phyloP scores from a whole-genome alignment of 805 yeast genomes.

The Ogataea allantospora region DNA sequence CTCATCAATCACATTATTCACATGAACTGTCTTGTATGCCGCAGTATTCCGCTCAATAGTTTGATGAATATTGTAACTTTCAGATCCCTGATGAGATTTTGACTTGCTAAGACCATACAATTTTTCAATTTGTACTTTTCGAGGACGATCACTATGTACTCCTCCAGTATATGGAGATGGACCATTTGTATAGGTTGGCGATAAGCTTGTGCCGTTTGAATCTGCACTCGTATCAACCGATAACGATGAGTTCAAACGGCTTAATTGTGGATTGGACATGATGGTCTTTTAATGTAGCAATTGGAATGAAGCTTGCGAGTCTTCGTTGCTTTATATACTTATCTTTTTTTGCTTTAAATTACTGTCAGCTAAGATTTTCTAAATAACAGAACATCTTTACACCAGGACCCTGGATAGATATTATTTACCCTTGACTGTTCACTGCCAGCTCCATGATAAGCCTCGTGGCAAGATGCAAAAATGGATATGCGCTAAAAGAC shows the following conservation, averaged over 20 bases:
- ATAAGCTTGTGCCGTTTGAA: constrained; percentile 10
- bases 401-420: constrained; percentile 1
- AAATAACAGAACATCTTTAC: constrained; percentile 9
- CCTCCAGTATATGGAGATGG: constrained; percentile 10
- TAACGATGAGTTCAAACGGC: constrained; percentile 5
- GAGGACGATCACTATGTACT: background rate
- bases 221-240: constrained; percentile 4
- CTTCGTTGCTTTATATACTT: background rate
- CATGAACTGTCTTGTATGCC: constrained; percentile 26
- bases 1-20: constrained; percentile 17
- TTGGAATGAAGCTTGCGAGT: no score
- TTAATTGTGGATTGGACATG: constrained; percentile 3
- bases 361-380: no score
- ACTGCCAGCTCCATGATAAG: constrained; percentile 96
- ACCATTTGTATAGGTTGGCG: constrained; percentile 12
- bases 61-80: constrained; percentile 12
- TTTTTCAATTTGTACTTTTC: constrained; percentile 8
- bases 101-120: constrained; percentile 19
- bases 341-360: constrained; percentile 2
- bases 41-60: constrained; percentile 9
- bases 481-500: constrained; percentile 94
- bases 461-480: constrained; percentile 86
- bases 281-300: no score
- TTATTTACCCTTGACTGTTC: constrained; percentile 58
- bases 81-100: constrained; percentile 27